Evolutionary conservation across 306 rosid genomes (phyloP).

Genomic region (Casuarina cunninghamiana): DNA sequence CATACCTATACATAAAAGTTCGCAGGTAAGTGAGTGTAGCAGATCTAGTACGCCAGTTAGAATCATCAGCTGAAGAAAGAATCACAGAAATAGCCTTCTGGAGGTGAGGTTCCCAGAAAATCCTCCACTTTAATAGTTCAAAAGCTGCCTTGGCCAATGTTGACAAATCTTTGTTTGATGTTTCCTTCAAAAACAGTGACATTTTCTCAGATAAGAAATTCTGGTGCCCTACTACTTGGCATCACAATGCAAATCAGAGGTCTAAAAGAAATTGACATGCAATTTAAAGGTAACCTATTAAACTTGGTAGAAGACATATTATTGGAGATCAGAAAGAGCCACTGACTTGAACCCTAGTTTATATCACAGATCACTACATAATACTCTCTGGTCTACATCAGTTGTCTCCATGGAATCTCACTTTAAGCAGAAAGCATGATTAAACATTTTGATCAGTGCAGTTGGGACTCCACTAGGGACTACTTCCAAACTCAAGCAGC

Average conservation of each 20-base stretch:
- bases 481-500: background rate
- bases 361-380: constrained; percentile 8
- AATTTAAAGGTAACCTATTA: constrained; percentile 6
- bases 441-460: background rate
- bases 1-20: constrained; percentile 94
- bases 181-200: constrained; percentile 63
- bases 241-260: constrained; percentile 7
- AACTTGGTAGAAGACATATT: constrained; percentile 7
- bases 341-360: background rate
- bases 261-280: constrained; percentile 19
- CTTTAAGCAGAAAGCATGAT: constrained; percentile 8
- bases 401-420: background rate
- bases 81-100: constrained; percentile 74
- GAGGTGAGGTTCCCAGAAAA: constrained; percentile 82
- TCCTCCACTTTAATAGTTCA: constrained; percentile 90
- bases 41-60: constrained; percentile 95
- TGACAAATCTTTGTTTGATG: constrained; percentile 95
- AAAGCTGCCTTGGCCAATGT: constrained; percentile 88
- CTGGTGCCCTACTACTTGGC: constrained; percentile 11
- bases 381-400: background rate
- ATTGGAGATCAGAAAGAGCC: constrained; percentile 8
- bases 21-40: constrained; percentile 90
- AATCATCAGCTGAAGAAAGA: constrained; percentile 81
- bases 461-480: background rate
- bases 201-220: constrained; percentile 31